Evolutionary conservation across 164 flowering plant genomes (phyloP), one percentile per base, ranked within the genome.

Genomic region (Litsea cubeba): DNA sequence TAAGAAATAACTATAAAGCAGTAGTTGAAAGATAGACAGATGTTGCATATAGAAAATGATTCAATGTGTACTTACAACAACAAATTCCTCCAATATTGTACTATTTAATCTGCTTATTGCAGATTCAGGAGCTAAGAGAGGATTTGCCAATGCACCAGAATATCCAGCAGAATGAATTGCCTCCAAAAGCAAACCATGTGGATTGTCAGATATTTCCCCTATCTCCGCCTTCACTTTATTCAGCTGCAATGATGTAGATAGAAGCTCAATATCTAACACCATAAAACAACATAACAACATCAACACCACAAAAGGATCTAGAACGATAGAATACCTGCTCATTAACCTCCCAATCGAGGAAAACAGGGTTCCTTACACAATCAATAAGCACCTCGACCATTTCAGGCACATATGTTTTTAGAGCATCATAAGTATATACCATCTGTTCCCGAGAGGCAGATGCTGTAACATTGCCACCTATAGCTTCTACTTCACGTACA

Each of bases 331-430:
- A 23, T 80, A 93, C 97, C 93, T 92, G 89, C 80, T 95, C 97
- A 66, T 84, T 85, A 75, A 95, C 87, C 81, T 72, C 97, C 94
- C 95, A 91, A 74, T 91, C 98, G 71, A 93, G 78, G 81, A 87
- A 95, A 18, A 76, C 92, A 62, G 95, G 97, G 75, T 95, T 93
- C 80, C 97, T 88, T 49, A 93, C 97, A 82, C 74, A 81, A 73
- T 95, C 98, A 79, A 90, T 62, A 75, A 95, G 97, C 50, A 95
- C 78, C 80, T 95, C 97, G 12, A 90, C 89, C 92, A 89, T 89
- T 82, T 89, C 85, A 54, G 97, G 98, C 65, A 86, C 82, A 73
- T 93, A 87, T 12, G 90, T 88, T 83, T 90, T 93, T 75, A 95
- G 68, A 62, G 94, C 94, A 83, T 93, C 94, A 83, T 78, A 88